A percentile compares a stretch with the other conserved stretches of the same genome.
Evolutionary conservation across 2,329 filamentous ascomycete species (phyloP).

Genomic region (Paecilomyces niveus): DNA sequence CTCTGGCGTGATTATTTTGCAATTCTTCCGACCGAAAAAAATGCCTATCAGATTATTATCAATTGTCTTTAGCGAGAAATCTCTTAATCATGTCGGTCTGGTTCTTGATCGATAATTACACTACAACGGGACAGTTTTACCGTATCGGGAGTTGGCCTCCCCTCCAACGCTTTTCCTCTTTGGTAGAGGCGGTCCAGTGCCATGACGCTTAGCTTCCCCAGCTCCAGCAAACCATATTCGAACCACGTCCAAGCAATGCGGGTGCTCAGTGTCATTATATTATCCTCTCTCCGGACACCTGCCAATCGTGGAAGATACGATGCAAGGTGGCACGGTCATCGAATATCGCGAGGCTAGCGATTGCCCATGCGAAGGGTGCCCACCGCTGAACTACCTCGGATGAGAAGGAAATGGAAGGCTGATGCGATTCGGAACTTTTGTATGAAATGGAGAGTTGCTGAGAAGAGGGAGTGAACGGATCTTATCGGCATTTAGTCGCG

Average conservation of each 20-base stretch:
- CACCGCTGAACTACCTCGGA: not conserved
- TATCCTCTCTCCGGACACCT: not conserved
- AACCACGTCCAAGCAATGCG: not conserved
- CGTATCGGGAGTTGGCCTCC: slow-evolving; percentile 2
- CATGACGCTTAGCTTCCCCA: not conserved
- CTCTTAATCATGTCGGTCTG: not conserved
- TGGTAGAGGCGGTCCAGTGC: not conserved
- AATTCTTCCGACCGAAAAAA: not conserved
- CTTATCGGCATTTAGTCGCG: not conserved
- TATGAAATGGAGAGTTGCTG: not conserved
- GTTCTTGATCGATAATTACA: slow-evolving; percentile 2
- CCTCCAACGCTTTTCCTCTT: not conserved
- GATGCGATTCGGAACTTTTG: not conserved
- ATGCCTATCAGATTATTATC: not conserved
- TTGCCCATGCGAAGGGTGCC: not conserved
- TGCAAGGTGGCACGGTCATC: not conserved
- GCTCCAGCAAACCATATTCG: not conserved
- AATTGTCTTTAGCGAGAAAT: not conserved
- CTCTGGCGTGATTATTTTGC: not conserved
- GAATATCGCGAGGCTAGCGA: not conserved
- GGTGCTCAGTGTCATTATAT: not conserved
- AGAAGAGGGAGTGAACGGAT: not conserved
- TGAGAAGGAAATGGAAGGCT: not conserved
- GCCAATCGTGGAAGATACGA: not conserved
- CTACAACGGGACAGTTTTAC: slow-evolving; percentile 23